Conservation (phyloP, 768 basidiomycete species). For the Amanita molliuscula region DNA sequence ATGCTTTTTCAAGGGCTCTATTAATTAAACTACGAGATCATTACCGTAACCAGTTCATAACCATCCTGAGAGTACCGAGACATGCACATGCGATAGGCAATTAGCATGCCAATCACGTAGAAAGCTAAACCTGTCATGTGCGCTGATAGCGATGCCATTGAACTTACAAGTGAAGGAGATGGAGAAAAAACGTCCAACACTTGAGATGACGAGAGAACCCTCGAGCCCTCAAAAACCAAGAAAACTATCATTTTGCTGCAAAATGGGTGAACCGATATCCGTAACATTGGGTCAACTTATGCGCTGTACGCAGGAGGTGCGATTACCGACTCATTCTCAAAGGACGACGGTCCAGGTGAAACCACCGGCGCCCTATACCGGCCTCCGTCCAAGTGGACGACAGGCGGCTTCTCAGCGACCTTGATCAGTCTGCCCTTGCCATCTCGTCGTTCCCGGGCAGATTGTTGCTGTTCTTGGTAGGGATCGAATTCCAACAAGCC, state of each 20-base stretch:
- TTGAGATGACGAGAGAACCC: no score
- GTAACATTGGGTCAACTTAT: not conserved
- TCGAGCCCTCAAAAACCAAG: not conserved
- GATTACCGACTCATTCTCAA: not conserved
- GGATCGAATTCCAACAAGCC: not conserved
- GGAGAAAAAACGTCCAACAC: not conserved
- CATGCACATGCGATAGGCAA: not conserved
- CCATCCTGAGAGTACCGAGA: not conserved
- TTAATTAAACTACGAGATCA: not conserved
- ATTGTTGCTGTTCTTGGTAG: conserved; percentile 1
- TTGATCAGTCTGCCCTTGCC: conserved; percentile 21
- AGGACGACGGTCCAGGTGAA: not conserved
- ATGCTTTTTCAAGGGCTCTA: not conserved
- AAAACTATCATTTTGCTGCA: not conserved
- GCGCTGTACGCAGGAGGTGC: conserved; percentile 4
- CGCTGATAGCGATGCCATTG: no score
- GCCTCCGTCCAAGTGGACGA: conserved; percentile 31
- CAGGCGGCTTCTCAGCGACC: conserved; percentile 20
- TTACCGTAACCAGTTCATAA: not conserved
- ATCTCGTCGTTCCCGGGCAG: conserved; percentile 11
- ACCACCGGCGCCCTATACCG: conserved; percentile 14
- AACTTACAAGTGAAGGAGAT: not conserved
- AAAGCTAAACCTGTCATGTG: no score
- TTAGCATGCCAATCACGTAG: not conserved
- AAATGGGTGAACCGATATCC: not conserved